Base-by-base conservation (phyloP, 2,329 filamentous ascomycete species). In the Aureobasidium melanogenum region DNA sequence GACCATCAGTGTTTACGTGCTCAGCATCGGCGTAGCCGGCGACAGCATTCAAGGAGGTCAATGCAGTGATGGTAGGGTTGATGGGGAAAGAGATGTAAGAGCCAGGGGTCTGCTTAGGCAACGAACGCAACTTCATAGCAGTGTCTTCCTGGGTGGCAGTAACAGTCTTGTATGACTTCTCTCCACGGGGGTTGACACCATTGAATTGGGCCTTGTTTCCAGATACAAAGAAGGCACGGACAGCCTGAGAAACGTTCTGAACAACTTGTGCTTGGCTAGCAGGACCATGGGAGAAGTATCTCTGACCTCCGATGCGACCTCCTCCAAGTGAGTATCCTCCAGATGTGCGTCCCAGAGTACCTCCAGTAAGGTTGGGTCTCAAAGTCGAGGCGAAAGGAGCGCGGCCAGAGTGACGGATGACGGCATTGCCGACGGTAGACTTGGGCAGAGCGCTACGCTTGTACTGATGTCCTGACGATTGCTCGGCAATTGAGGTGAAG, bases 191-290 rank as follows among this genome's bases (percentile, higher is more conserved):
- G 60, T 87, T 85, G 46, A 88, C 73, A 14, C 93, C 93, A 71
- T 96, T 89, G 68, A 92, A 97, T 62, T 89, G 88, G 10, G 88
- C 87, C 73, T 92, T 94, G 69, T 96, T 86, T 0, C 94, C 94
- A 0, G 89, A 91, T n/a, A 96, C 81, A 76, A 90, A 88, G 75
- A 99, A 97, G 14, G 91, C 92, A 59, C 94, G 86, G 69, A 97
- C 87, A 5, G 91, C 94, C 67, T 91, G 87, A 14, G 91, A 96
- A n/a, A 97, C 93, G 74, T 96, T 96, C 73, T 94, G 88, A 56
- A 97, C 84, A 50, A 97, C 91, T 73, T 97, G 90, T 1, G 92
- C 91, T 41, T 91, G 91, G 8, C 87, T 84, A 10, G 89, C 88
- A 1, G 93, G 91, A 0, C 86, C 84, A 75, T 97, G 92, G 1